phyloP scores from a whole-genome alignment of 1,284 basidiomycete genomes.

The Neonothopanus nambi region DNA sequence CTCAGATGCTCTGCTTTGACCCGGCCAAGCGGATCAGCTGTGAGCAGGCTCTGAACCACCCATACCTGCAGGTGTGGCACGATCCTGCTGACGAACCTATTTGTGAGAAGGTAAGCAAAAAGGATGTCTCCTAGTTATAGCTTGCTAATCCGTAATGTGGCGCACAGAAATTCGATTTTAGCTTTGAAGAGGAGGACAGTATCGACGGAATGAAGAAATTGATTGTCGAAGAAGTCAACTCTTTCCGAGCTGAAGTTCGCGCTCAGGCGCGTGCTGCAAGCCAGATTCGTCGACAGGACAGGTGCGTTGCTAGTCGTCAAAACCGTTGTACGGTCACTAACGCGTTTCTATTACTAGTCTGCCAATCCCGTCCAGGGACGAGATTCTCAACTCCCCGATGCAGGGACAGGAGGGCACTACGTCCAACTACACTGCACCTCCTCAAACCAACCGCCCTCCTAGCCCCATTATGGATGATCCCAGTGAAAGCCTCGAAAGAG shows the following conservation, averaged over 20 bases:
- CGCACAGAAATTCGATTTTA: conserved; percentile 88
- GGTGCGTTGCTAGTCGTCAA: conserved; percentile 38
- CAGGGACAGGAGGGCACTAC: conserved; percentile 72
- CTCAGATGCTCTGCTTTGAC: conserved; percentile 93
- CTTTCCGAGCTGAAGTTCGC: conserved; percentile 87
- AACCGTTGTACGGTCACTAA: conserved; percentile 1
- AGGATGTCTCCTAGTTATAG: conserved; percentile 18
- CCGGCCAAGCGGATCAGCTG: conserved; percentile 95
- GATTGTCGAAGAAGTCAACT: conserved; percentile 91
- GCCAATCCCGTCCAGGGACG: conserved; percentile 75
- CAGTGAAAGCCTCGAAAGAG: conserved; percentile 82
- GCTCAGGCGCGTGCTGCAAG: conserved; percentile 69
- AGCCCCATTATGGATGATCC: conserved; percentile 81
- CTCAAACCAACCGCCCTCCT: conserved; percentile 41
- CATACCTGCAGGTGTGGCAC: conserved; percentile 93
- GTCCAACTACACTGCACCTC: conserved; percentile 58
- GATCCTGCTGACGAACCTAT: conserved; percentile 90
- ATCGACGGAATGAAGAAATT: conserved; percentile 97
- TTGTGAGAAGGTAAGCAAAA: conserved; percentile 62
- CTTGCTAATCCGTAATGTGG: conserved; percentile 3
- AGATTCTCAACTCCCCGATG: conserved; percentile 76
- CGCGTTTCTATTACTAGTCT: conserved; percentile 42
- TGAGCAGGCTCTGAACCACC: conserved; percentile 93
- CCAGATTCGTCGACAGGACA: conserved; percentile 73
- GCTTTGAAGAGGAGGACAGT: conserved; percentile 96